phyloP scores from a whole-genome alignment of 1,139 yeast species.

The Yamadazyma atlantica region DNA sequence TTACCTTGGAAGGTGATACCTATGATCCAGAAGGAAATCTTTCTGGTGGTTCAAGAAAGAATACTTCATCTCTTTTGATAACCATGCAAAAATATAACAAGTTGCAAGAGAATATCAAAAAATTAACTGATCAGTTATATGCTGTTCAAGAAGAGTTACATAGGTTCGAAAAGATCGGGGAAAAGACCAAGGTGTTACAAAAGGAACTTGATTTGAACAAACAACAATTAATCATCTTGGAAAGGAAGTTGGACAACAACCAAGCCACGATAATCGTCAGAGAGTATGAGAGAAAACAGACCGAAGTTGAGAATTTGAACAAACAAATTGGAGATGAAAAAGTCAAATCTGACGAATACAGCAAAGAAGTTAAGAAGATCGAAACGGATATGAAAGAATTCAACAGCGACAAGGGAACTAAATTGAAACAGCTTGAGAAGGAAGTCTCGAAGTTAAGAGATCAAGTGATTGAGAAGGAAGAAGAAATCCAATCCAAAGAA shows the following conservation, averaged over 20 bases:
- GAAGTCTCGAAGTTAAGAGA: conserved; percentile 48
- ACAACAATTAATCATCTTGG: conserved; percentile 67
- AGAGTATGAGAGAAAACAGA: conserved; percentile 47
- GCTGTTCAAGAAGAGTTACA: conserved; percentile 41
- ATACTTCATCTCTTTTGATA: conserved; percentile 57
- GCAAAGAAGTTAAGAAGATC: conserved; percentile 51
- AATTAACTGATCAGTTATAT: conserved; percentile 39
- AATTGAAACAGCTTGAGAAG: conserved; percentile 63
- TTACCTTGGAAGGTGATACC: conserved; percentile 89
- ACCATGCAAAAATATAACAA: conserved; percentile 69
- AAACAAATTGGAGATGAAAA: conserved; percentile 37
- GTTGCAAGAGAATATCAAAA: conserved; percentile 40
- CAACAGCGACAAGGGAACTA: conserved; percentile 74
- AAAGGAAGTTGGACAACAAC: conserved; percentile 59
- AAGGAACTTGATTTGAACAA: conserved; percentile 63
- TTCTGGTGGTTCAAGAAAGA: conserved; percentile 88
- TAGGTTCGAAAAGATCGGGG: conserved; percentile 47
- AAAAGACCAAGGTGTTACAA: conserved; percentile 57
- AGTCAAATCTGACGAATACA: conserved; percentile 22
- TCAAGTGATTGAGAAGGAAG: conserved; percentile 40
- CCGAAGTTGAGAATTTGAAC: conserved; percentile 49
- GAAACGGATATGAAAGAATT: conserved; percentile 85
- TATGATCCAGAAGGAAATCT: conserved; percentile 96
- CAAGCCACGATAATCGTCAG: conserved; percentile 57
- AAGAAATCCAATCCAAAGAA: conserved; percentile 44